Evolutionary conservation across 2,329 filamentous ascomycete genomes (phyloP).

Genomic region (Fusarium sp.): DNA sequence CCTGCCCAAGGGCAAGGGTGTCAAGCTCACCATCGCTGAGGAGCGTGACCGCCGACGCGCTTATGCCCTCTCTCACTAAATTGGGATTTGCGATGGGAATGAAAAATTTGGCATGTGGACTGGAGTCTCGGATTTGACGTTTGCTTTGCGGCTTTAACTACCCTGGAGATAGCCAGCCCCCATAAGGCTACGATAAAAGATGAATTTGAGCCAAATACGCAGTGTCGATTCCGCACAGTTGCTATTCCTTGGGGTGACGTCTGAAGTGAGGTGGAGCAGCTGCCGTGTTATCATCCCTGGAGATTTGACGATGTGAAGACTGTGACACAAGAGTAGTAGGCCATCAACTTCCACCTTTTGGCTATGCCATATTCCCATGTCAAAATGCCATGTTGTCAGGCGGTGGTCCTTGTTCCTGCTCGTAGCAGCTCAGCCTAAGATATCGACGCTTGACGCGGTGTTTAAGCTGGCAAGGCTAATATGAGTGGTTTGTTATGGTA

Average conservation of each 20-base stretch:
- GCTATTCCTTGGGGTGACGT: slow-evolving; percentile 4
- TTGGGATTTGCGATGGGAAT: slow-evolving; percentile 37
- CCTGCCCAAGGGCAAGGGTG: slow-evolving; percentile 99
- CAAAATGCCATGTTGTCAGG: too few relatives aligned
- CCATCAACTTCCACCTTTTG: too few relatives aligned
- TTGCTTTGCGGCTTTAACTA: slow-evolving; percentile 47
- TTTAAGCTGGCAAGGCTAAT: too few relatives aligned
- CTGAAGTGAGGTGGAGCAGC: neutral
- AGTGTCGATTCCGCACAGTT: slow-evolving; percentile 39
- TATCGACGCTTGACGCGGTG: too few relatives aligned
- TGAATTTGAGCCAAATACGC: slow-evolving; percentile 47
- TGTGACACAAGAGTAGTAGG: neutral
- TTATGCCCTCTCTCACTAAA: slow-evolving; percentile 61
- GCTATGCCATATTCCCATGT: too few relatives aligned
- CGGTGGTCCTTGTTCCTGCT: too few relatives aligned
- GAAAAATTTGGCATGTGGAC: slow-evolving; percentile 50
- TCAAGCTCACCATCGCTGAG: slow-evolving; percentile 99
- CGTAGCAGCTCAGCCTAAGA: too few relatives aligned
- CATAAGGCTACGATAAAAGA: slow-evolving; percentile 51
- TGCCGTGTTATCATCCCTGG: neutral
- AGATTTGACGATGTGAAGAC: neutral
- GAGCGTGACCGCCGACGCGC: slow-evolving; percentile 98
- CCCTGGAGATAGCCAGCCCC: slow-evolving; percentile 49
- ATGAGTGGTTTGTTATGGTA: too few relatives aligned
- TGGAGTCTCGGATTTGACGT: slow-evolving; percentile 55